Percentiles rank a stretch among this genome's conserved stretches.
These are phyloP conservation scores for Penicillium canescens DNA, from an alignment of 495 filamentous ascomycete genomes.

Conservation along the genomic window DNA sequence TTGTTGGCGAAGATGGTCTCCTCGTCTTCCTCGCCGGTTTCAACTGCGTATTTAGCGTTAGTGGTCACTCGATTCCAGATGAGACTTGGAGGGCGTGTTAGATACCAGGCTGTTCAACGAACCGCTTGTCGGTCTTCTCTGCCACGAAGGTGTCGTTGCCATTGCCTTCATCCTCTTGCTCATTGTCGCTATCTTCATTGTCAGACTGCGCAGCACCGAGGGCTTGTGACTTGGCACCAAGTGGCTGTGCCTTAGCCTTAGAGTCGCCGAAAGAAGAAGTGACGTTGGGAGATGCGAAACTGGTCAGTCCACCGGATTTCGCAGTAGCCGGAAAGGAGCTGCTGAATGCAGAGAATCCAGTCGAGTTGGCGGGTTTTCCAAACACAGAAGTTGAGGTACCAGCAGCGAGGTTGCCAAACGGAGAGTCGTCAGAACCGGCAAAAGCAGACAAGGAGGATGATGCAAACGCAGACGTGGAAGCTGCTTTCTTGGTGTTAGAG, in stretches of 20 bases:
- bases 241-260: conserved; percentile 45
- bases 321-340: conserved; percentile 52
- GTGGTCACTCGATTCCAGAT: neutral
- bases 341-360: conserved; percentile 53
- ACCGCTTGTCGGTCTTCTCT: conserved; percentile 63
- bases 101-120: conserved; percentile 67
- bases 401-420: conserved; percentile 50
- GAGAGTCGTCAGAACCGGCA: conserved; percentile 53
- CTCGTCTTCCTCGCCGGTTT: conserved; percentile 74
- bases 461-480: conserved; percentile 54
- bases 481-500: conserved; percentile 13
- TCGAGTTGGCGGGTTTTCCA: conserved; percentile 32
- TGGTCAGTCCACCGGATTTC: conserved; percentile 55
- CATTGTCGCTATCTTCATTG: conserved; percentile 34
- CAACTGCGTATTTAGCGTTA: conserved; percentile 47
- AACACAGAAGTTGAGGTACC: conserved; percentile 40
- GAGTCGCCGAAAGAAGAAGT: conserved; percentile 51
- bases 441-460: conserved; percentile 53
- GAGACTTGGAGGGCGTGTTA: neutral
- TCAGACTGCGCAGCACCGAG: conserved; percentile 72
- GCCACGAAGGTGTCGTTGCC: conserved; percentile 50
- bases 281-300: conserved; percentile 67
- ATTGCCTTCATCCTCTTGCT: conserved; percentile 42
- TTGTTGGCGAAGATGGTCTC: conserved; percentile 60
- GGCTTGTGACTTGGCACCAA: conserved; percentile 21